phyloP scores from a whole-genome alignment of 2,329 filamentous ascomycete genomes.

The Clathrospora elynae region DNA sequence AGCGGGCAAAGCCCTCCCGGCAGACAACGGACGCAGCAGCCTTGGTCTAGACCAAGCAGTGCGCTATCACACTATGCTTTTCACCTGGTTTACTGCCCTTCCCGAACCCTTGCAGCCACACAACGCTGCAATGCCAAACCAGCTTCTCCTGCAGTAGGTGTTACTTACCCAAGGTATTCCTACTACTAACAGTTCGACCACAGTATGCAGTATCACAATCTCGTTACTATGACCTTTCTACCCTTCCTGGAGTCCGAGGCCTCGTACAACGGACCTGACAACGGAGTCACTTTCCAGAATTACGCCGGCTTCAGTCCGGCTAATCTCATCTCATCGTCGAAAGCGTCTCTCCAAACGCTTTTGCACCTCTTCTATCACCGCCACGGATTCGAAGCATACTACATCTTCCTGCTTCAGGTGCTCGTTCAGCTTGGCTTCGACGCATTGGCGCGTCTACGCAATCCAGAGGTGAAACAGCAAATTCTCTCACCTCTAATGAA shows the following conservation, averaged over 20 bases:
- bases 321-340: not conserved
- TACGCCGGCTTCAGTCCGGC: conserved; percentile 2
- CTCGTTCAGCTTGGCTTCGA: conserved; percentile 10
- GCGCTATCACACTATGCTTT: conserved; percentile 2
- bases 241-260: conserved; percentile 2
- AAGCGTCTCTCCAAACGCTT: conserved; percentile 10
- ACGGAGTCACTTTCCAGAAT: not conserved
- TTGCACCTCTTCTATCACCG: conserved; percentile 8
- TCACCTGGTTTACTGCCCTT: conserved; percentile 7
- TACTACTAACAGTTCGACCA: conserved; percentile 1
- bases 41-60: conserved; percentile 3
- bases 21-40: not conserved
- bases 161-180: not conserved
- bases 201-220: conserved; percentile 12
- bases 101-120: conserved; percentile 3
- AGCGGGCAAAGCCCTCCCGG: conserved; percentile 3
- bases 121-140: conserved; percentile 8
- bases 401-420: conserved; percentile 9
- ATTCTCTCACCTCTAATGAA: conserved; percentile 4
- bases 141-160: conserved; percentile 12
- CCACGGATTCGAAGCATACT: conserved; percentile 9
- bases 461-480: conserved; percentile 1
- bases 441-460: conserved; percentile 1
- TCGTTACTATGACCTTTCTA: conserved; percentile 10
- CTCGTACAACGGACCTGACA: not conserved